Percentiles rank a stretch among this genome's conserved stretches.
Conservation (phyloP, 257 asterid species). For the Nicotiana tabacum region DNA sequence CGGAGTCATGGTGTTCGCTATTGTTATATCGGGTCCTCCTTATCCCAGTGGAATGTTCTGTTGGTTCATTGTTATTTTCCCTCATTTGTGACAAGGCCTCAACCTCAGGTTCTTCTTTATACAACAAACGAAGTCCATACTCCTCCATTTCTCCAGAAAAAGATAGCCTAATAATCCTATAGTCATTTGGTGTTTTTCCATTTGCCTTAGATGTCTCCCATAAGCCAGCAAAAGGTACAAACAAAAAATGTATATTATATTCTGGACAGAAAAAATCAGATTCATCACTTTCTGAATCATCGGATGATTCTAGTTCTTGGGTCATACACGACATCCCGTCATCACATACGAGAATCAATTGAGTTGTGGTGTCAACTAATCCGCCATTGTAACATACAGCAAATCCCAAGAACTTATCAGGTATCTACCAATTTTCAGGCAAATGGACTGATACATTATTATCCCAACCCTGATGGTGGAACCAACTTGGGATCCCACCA, state of each 20-base stretch:
- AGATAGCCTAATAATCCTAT: background rate
- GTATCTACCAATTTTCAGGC: background rate
- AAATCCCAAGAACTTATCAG: background rate
- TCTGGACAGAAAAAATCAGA: background rate
- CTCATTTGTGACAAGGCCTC: too few species aligned
- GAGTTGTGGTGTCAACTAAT: background rate
- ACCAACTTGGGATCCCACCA: background rate
- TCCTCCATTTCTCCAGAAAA: background rate
- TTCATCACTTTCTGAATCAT: background rate
- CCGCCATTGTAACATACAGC: background rate
- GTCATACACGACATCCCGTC: background rate
- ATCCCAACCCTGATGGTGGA: background rate
- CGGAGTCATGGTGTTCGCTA: background rate
- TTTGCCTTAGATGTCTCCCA: background rate
- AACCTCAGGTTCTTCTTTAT: background rate
- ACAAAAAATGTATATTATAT: background rate
- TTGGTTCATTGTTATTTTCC: background rate
- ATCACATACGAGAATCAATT: background rate
- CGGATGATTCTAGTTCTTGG: background rate
- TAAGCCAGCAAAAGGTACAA: background rate
- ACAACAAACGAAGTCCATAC: background rate
- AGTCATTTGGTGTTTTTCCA: background rate
- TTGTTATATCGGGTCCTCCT: background rate
- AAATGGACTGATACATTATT: background rate
- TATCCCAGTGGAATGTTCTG: background rate